Evolutionary conservation across 345 rosid species (phyloP).

Genomic region (Dimocarpus longan): DNA sequence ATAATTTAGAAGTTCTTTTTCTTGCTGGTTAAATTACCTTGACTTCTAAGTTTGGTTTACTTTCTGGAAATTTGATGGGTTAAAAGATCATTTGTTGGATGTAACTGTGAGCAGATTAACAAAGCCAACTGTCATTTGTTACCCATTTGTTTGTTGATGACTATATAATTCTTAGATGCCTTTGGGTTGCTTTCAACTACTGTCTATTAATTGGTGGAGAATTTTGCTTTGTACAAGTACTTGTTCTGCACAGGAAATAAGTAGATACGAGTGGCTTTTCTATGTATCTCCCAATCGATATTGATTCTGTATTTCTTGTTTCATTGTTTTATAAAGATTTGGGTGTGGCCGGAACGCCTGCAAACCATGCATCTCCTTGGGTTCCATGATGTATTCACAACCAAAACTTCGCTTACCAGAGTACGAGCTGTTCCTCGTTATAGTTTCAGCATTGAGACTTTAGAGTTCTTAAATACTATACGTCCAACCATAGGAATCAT

Average conservation of each 20-base stretch:
- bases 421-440: conserved; percentile 86
- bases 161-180: neutral
- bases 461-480: conserved; percentile 58
- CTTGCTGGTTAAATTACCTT: neutral
- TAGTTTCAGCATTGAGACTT: conserved; percentile 74
- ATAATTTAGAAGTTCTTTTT: neutral
- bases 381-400: conserved; percentile 61
- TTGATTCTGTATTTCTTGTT: conserved; percentile 19
- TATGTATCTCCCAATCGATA: neutral
- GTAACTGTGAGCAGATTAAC: neutral
- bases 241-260: neutral
- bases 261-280: neutral
- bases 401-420: conserved; percentile 67
- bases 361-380: conserved; percentile 83
- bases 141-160: neutral
- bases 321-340: conserved; percentile 46
- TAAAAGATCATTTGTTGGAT: neutral
- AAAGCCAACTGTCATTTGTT: conserved; percentile 7
- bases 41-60: neutral
- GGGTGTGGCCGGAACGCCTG: conserved; percentile 95
- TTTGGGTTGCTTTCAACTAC: no score
- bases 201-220: neutral
- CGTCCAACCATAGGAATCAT: conserved; percentile 78
- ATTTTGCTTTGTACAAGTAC: neutral
- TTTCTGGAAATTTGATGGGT: neutral